A percentile compares a stretch with the other conserved stretches of the same genome.
Evolutionary conservation across 1,284 basidiomycete genomes (phyloP).

Genomic region (Sphagnurus paluster): DNA sequence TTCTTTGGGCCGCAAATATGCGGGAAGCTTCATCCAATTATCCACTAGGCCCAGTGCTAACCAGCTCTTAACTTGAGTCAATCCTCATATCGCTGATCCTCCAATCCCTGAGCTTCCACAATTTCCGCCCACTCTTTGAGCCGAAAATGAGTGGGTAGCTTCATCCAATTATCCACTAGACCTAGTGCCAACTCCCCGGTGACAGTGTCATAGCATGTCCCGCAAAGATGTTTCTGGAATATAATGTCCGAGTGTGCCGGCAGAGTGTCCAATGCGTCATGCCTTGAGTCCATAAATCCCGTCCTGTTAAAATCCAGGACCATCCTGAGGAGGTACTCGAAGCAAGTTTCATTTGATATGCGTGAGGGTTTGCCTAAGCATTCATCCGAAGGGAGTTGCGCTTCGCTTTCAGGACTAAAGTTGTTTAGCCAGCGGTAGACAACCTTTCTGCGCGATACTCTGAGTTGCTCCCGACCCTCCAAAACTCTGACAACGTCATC

Average conservation of each 20-base stretch:
- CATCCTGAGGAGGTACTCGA: conserved; percentile 11
- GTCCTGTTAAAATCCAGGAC: conserved; percentile 8
- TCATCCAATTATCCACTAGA: conserved; percentile 8
- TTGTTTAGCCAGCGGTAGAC: conserved; percentile 17
- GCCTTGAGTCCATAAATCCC: conserved; percentile 16
- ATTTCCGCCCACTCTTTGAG: conserved; percentile 11
- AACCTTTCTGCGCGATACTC: conserved; percentile 15
- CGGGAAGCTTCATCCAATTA: too few relatives aligned
- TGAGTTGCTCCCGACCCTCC: conserved; percentile 19
- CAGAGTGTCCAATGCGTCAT: conserved; percentile 12
- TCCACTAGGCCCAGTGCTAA: too few relatives aligned
- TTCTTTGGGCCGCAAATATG: too few relatives aligned
- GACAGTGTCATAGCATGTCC: conserved; percentile 11
- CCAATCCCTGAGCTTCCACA: conserved; percentile 1
- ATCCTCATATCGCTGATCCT: conserved; percentile 4
- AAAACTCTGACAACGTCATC: conserved; percentile 15
- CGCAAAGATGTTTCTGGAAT: conserved; percentile 15
- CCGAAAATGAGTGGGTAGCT: conserved; percentile 13
- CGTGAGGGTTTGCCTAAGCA: conserved; percentile 6
- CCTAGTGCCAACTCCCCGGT: conserved; percentile 5
- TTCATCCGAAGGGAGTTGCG: conserved; percentile 2
- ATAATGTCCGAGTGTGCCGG: neutral
- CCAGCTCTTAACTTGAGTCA: neutral
- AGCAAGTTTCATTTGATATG: conserved; percentile 8
- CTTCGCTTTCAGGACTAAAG: conserved; percentile 1